phyloP scores from a whole-genome alignment of 23 red algal species.

The Gracilaria gracilis region DNA sequence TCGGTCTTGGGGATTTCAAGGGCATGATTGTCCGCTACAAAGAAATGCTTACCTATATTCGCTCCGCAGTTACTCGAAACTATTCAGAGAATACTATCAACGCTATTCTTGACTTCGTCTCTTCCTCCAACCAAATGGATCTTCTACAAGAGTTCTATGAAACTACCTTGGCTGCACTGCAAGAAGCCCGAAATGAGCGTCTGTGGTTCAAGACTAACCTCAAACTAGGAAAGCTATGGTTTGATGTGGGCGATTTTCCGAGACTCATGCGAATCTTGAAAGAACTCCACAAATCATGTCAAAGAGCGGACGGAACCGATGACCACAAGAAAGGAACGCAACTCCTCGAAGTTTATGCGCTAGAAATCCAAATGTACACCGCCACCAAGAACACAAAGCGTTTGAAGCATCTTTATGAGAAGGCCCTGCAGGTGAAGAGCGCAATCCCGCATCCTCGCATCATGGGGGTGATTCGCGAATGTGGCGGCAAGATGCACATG shows the following conservation, averaged over 20 bases:
- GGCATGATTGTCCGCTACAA: slow-evolving; percentile 82
- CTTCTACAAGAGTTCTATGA: slow-evolving; percentile 91
- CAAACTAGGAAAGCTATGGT: slow-evolving; percentile 89
- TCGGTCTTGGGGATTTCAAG: slow-evolving; percentile 75
- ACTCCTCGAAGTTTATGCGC: slow-evolving; percentile 96
- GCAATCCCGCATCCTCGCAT: slow-evolving; percentile 92
- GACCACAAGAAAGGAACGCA: slow-evolving; percentile 96
- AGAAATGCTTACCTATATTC: slow-evolving; percentile 93
- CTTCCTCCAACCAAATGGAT: slow-evolving; percentile 76
- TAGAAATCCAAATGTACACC: slow-evolving; percentile 99
- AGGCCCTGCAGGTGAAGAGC: slow-evolving; percentile 89
- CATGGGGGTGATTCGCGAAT: slow-evolving; percentile 97
- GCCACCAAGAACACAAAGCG: slow-evolving; percentile 87
- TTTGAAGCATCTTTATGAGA: slow-evolving; percentile 91
- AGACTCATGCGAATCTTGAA: slow-evolving; percentile 83
- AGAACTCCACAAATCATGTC: slow-evolving; percentile 88
- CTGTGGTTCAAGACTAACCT: slow-evolving; percentile 99
- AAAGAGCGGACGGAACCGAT: slow-evolving; percentile 77
- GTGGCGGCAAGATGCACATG: slow-evolving; percentile 98
- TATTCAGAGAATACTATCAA: slow-evolving; percentile 94
- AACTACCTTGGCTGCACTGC: slow-evolving; percentile 79
- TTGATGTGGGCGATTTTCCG: slow-evolving; percentile 85
- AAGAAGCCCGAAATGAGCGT: slow-evolving; percentile 85
- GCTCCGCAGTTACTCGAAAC: slow-evolving; percentile 95
- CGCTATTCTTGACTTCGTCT: slow-evolving; percentile 93